Conservation (phyloP, 495 filamentous ascomycete genomes). For the Apiosordaria backusii region DNA sequence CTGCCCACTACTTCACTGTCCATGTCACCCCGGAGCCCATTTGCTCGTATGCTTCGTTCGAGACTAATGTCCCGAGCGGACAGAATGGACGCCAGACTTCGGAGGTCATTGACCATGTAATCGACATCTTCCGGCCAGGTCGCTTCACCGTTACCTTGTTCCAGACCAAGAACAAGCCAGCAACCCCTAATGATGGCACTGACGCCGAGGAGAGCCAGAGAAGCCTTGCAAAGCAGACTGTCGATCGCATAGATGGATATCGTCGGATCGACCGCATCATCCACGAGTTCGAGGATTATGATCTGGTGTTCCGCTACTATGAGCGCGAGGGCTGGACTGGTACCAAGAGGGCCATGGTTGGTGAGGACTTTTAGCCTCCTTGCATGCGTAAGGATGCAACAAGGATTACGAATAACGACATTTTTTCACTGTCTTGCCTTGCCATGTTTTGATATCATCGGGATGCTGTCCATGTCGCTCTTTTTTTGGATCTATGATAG, state of each 20-base stretch:
- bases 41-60: conserved; percentile 98
- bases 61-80: conserved; percentile 94
- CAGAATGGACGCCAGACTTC: conserved; percentile 84
- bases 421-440: background rate
- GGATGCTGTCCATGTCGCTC: no score
- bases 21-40: conserved; percentile 97
- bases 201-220: conserved; percentile 30
- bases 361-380: conserved; percentile 38
- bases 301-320: conserved; percentile 95
- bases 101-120: conserved; percentile 89
- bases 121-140: conserved; percentile 91
- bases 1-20: conserved; percentile 95
- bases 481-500: background rate
- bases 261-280: conserved; percentile 90
- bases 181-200: conserved; percentile 46
- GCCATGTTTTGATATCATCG: background rate
- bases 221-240: conserved; percentile 53
- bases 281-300: conserved; percentile 96
- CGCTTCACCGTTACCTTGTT: conserved; percentile 97
- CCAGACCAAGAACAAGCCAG: conserved; percentile 66
- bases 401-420: conserved; percentile 4
- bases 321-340: conserved; percentile 90
- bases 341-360: conserved; percentile 65
- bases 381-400: background rate
- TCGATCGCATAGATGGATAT: conserved; percentile 86